Evolutionary conservation across 345 rosid genomes (phyloP).

Genomic region (Stellera chamaejasme): DNA sequence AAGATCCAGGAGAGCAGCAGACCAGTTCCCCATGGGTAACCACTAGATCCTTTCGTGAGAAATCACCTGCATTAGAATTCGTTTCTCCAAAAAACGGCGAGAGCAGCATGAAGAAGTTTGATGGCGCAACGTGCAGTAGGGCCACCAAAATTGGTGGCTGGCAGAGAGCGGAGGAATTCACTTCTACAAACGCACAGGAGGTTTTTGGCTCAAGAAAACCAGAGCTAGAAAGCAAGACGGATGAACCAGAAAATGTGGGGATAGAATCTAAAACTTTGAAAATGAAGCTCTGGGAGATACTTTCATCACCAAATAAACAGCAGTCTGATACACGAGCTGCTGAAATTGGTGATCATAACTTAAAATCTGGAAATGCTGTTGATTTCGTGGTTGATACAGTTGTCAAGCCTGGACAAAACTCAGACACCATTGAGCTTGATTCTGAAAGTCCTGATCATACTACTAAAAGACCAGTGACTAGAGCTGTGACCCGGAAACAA

Average conservation of each 20-base stretch:
- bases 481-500: conserved; percentile 41
- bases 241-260: conserved; percentile 24
- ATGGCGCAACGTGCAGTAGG: conserved; percentile 29
- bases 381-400: conserved; percentile 20
- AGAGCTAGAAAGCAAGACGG: conserved; percentile 25
- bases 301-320: conserved; percentile 53
- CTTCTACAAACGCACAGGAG: conserved; percentile 33
- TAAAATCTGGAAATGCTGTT: conserved; percentile 22
- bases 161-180: conserved; percentile 37
- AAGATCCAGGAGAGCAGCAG: conserved; percentile 27
- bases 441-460: conserved; percentile 49
- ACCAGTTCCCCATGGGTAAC: conserved; percentile 56
- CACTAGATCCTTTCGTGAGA: conserved; percentile 30
- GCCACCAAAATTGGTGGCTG: conserved; percentile 24
- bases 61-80: conserved; percentile 29
- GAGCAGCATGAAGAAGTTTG: conserved; percentile 21
- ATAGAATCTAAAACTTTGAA: conserved; percentile 47
- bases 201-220: conserved; percentile 23
- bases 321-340: conserved; percentile 31
- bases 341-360: conserved; percentile 26
- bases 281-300: conserved; percentile 71
- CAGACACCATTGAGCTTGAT: conserved; percentile 83
- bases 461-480: conserved; percentile 50
- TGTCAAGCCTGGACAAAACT: conserved; percentile 36
- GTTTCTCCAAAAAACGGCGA: conserved; percentile 20